Evolutionary conservation across 192 early-diverging fungal genomes (phyloP).

Genomic region (Linnemannia hyalina): DNA sequence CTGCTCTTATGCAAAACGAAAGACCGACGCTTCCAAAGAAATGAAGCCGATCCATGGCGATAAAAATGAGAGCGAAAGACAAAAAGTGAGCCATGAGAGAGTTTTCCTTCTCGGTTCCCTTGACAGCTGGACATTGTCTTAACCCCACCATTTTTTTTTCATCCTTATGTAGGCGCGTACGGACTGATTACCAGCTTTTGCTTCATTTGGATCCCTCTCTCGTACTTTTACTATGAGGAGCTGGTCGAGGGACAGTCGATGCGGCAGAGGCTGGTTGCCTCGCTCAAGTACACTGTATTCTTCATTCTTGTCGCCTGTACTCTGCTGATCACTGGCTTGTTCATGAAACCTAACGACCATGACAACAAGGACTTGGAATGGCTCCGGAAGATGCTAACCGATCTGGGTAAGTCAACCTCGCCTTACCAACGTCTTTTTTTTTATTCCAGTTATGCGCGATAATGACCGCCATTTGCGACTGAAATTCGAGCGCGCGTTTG

Average conservation of each 20-base stretch:
- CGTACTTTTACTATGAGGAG: constrained; percentile 75
- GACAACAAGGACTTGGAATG: constrained; percentile 63
- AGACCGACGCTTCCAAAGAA: not conserved
- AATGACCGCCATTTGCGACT: not conserved
- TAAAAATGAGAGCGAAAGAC: too few relatives aligned
- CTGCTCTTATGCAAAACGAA: constrained; percentile 8
- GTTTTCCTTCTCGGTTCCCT: not conserved
- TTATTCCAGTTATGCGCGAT: not conserved
- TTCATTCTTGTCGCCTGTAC: constrained; percentile 63
- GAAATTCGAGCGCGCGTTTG: not conserved
- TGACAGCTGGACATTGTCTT: not conserved
- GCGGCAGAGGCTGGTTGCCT: constrained; percentile 51
- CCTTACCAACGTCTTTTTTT: not conserved
- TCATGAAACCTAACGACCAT: constrained; percentile 57
- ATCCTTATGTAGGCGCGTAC: constrained; percentile 53
- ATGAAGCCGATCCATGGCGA: not conserved
- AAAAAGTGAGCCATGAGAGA: not conserved
- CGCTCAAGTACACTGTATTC: constrained; percentile 70
- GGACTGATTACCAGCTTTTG: constrained; percentile 61
- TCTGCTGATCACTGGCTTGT: constrained; percentile 64
- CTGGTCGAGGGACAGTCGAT: constrained; percentile 59
- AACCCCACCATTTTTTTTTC: not conserved
- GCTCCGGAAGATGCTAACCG: constrained; percentile 60
- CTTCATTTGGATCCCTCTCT: constrained; percentile 69
- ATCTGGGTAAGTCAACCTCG: constrained; percentile 57